Conservation (phyloP, 192 early-diverging fungal genomes). For the Geosiphon pyriformis region DNA sequence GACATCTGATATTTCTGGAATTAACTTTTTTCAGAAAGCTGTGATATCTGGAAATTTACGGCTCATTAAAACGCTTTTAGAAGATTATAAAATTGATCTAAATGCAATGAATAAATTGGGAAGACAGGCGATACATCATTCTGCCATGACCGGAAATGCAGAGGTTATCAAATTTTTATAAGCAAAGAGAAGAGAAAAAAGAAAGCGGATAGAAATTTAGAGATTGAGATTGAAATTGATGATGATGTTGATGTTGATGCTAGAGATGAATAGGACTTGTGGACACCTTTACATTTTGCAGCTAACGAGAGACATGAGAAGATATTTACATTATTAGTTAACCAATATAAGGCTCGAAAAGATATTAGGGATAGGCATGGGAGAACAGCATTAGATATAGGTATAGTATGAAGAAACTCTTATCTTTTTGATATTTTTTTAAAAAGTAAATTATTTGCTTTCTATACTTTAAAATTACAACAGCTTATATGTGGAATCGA, state of each 20-base stretch:
- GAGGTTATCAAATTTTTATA: conserved; percentile 22
- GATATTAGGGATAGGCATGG: conserved; percentile 29
- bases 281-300: conserved; percentile 41
- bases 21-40: conserved; percentile 29
- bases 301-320: conserved; percentile 29
- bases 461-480: no score
- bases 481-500: no score
- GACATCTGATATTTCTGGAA: conserved; percentile 33
- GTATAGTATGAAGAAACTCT: no score
- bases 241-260: conserved; percentile 20
- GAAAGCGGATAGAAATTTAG: no score
- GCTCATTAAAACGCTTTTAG: conserved; percentile 25
- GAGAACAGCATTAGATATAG: conserved; percentile 31
- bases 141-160: conserved; percentile 33
- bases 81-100: conserved; percentile 19
- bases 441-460: no score
- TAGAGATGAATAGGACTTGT: conserved; percentile 36
- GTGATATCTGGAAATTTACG: conserved; percentile 28
- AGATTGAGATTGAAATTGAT: not conserved
- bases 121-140: conserved; percentile 33
- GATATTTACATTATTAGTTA: conserved; percentile 21
- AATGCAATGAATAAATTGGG: conserved; percentile 31
- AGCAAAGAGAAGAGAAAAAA: not conserved
- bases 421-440: no score
- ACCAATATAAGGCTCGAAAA: conserved; percentile 16